Evolutionary conservation across 768 basidiomycete genomes (phyloP).

Genomic region (Podaxis sp.): DNA sequence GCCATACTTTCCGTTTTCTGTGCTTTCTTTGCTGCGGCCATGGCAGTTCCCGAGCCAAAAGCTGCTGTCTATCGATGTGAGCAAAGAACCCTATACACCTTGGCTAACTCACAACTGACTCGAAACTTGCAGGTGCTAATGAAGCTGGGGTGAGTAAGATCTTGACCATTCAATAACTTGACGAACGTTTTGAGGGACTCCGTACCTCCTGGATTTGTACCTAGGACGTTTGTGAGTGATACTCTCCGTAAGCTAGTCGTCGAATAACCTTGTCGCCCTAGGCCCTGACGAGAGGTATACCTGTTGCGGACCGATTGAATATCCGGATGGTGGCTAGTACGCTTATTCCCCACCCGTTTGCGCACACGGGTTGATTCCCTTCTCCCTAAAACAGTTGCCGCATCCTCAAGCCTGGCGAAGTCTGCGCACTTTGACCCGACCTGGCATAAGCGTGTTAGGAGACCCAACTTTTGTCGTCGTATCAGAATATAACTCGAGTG

Average conservation of each 20-base stretch:
- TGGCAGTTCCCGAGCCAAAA: no score
- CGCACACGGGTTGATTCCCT: neutral
- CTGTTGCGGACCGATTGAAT: constrained; percentile 12
- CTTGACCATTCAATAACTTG: neutral
- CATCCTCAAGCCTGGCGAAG: constrained; percentile 15
- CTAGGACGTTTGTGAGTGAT: neutral
- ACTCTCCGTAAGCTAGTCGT: neutral
- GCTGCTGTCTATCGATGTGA: no score
- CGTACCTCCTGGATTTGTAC: neutral
- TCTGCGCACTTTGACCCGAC: constrained; percentile 11
- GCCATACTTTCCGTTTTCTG: no score
- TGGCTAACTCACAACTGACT: neutral
- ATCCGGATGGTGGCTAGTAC: constrained; percentile 11
- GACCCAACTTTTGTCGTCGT: neutral
- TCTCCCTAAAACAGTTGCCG: constrained; percentile 12
- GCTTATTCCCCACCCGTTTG: neutral
- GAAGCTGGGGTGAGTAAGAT: neutral
- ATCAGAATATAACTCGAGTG: no score
- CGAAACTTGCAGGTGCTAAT: neutral
- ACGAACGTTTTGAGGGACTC: no score
- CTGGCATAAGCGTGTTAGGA: no score
- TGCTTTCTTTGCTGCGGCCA: no score
- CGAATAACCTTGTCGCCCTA: neutral
- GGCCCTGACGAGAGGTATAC: constrained; percentile 9
- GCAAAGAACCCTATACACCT: neutral